These are phyloP conservation scores for Populus hybrid DNA, from an alignment of 441 rosid genomes.

Conservation along the genomic window DNA sequence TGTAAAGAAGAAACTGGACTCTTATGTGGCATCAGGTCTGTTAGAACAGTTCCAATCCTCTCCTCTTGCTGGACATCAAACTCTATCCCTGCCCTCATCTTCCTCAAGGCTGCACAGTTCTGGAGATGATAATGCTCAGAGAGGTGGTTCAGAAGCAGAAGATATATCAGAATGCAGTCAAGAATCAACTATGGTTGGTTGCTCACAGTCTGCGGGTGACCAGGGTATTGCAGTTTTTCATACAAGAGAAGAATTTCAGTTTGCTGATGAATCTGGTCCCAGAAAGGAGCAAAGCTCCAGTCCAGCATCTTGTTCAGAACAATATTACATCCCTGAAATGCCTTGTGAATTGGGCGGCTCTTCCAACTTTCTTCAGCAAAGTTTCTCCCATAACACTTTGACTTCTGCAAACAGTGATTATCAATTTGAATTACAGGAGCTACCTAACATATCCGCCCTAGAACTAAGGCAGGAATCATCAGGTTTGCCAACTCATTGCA, in stretches of 20 bases:
- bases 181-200: constrained; percentile 52
- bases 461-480: constrained; percentile 51
- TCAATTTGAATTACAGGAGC: constrained; percentile 47
- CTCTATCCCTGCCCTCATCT: constrained; percentile 51
- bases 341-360: constrained; percentile 54
- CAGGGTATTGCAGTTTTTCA: constrained; percentile 39
- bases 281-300: constrained; percentile 51
- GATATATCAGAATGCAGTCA: constrained; percentile 95
- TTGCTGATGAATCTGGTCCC: constrained; percentile 41
- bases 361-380: constrained; percentile 42
- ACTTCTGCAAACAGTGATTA: constrained; percentile 39
- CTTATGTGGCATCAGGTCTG: constrained; percentile 85
- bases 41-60: constrained; percentile 69
- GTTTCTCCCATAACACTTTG: constrained; percentile 33
- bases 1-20: constrained; percentile 92
- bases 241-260: constrained; percentile 44
- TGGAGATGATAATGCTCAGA: constrained; percentile 64
- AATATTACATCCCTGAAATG: constrained; percentile 53
- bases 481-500: constrained; percentile 38
- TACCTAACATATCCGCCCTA: constrained; percentile 44
- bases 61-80: constrained; percentile 57
- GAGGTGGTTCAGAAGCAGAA: constrained; percentile 56
- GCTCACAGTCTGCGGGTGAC: constrained; percentile 67
- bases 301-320: constrained; percentile 59
- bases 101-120: constrained; percentile 62